These are phyloP conservation scores for Margaritispora aquatica DNA, from an alignment of 495 filamentous ascomycete genomes.

Conservation along the genomic window DNA sequence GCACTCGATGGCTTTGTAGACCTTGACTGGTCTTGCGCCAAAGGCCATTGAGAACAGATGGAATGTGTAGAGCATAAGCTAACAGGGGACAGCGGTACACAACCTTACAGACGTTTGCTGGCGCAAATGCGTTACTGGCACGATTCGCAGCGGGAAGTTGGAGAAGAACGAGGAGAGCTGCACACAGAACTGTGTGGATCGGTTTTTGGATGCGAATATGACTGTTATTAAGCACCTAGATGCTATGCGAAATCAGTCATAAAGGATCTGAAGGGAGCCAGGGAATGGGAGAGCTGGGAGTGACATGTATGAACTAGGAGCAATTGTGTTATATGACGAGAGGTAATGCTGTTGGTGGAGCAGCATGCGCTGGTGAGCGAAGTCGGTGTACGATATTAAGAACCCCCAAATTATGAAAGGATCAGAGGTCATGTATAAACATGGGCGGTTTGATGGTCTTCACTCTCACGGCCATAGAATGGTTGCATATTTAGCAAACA, in stretches of 20 bases:
- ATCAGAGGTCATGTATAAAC: slow-evolving; percentile 2
- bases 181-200: slow-evolving; percentile 84
- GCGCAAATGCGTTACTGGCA: slow-evolving; percentile 74
- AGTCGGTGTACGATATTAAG: no score
- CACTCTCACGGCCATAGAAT: slow-evolving; percentile 6
- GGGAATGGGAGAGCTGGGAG: background rate
- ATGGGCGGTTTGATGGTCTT: slow-evolving; percentile 10
- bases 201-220: slow-evolving; percentile 85
- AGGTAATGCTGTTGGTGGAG: background rate
- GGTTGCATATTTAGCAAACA: background rate
- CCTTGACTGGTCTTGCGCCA: no score
- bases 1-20: background rate
- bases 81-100: slow-evolving; percentile 57
- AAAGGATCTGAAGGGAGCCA: background rate
- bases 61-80: background rate
- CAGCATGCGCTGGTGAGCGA: no score
- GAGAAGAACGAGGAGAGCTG: slow-evolving; percentile 74
- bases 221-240: slow-evolving; percentile 76
- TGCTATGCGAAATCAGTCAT: slow-evolving; percentile 41
- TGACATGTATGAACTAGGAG: no score
- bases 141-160: slow-evolving; percentile 58
- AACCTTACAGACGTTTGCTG: slow-evolving; percentile 83
- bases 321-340: background rate
- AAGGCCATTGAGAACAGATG: no score
- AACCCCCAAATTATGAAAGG: background rate